Percentiles rank a stretch among this genome's conserved stretches.
Conservation (phyloP, 2,329 filamentous ascomycete genomes). For the Hymenoscyphus linearis region DNA sequence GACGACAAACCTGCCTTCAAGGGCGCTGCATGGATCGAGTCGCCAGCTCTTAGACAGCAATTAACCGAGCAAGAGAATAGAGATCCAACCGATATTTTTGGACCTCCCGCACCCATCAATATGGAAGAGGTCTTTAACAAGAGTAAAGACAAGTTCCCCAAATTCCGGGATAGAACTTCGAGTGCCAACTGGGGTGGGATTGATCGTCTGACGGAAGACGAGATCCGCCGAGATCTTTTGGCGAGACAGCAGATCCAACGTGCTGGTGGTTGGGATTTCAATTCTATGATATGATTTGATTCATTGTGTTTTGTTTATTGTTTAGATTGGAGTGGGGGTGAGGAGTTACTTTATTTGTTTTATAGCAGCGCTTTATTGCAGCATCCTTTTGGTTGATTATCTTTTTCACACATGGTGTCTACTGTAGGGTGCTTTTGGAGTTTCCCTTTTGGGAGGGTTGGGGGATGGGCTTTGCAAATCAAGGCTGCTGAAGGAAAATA, state of each 20-base stretch:
- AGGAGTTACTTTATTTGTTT: not conserved
- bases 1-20: constrained; percentile 48
- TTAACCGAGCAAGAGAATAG: constrained; percentile 78
- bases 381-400: not conserved
- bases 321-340: not conserved
- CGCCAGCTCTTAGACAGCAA: constrained; percentile 71
- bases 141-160: constrained; percentile 77
- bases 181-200: constrained; percentile 89
- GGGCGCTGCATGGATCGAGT: constrained; percentile 82
- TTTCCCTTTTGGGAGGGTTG: not conserved
- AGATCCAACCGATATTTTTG: constrained; percentile 83
- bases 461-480: not conserved
- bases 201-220: constrained; percentile 80
- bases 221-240: constrained; percentile 74
- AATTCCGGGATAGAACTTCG: constrained; percentile 85
- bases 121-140: constrained; percentile 97
- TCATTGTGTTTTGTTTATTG: not conserved
- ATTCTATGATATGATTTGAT: constrained; percentile 30
- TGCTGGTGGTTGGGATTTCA: constrained; percentile 80
- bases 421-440: not conserved
- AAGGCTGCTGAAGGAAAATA: not conserved
- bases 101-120: constrained; percentile 77
- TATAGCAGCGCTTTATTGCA: too few relatives aligned
- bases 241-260: constrained; percentile 72
- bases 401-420: not conserved